phyloP scores from a whole-genome alignment of 2,329 filamentous ascomycete species.

The Ophiocordyceps camponoti-saundersi region DNA sequence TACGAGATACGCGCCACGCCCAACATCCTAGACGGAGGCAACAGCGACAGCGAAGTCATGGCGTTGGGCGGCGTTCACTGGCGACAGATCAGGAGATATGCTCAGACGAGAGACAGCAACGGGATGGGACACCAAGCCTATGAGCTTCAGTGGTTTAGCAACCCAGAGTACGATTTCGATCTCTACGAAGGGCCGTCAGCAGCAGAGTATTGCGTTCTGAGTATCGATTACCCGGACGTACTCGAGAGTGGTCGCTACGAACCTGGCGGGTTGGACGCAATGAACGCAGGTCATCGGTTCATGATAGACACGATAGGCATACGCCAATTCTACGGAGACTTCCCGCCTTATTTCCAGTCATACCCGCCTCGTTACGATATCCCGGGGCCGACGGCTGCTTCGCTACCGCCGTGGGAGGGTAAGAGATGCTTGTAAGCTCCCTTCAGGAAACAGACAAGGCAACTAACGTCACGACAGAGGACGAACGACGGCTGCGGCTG shows the following conservation, averaged over 20 bases:
- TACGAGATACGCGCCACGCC: constrained; percentile 3
- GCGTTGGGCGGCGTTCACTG: neutral
- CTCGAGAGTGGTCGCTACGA: neutral
- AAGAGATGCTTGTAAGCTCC: neutral
- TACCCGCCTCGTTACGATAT: neutral
- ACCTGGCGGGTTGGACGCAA: neutral
- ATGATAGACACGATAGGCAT: neutral
- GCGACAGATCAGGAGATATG: constrained; percentile 1
- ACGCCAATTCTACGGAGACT: neutral
- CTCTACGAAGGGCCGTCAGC: neutral
- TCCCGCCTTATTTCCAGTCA: neutral
- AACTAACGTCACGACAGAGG: neutral
- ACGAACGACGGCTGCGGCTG: neutral
- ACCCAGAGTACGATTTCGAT: neutral
- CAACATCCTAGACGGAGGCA: constrained; percentile 1
- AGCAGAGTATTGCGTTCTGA: neutral
- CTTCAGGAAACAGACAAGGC: neutral
- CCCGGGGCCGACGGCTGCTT: neutral
- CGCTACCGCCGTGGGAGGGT: neutral
- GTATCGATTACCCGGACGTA: neutral
- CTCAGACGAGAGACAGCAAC: neutral
- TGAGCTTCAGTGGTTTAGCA: neutral
- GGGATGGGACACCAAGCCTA: neutral
- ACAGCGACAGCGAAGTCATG: constrained; percentile 1
- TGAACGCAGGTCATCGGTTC: neutral